Percentiles rank a stretch among this genome's conserved stretches.
Conservation (phyloP, 305 asterid genomes). For the Striga hermonthica region DNA sequence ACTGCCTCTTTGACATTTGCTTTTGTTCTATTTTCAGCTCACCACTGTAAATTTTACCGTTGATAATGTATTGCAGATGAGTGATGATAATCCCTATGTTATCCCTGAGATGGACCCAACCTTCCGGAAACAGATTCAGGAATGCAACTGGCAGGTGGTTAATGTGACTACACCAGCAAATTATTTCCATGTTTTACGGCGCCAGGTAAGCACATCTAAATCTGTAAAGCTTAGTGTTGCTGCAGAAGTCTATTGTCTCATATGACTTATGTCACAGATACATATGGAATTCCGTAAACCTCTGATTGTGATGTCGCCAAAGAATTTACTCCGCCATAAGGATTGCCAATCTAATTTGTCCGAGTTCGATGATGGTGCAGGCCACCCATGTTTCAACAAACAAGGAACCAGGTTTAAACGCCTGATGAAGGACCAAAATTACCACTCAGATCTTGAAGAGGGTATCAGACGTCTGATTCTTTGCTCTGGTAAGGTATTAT, state of each 20-base stretch:
- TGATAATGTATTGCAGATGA: slow-evolving; percentile 61
- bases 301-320: slow-evolving; percentile 90
- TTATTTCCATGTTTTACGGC: slow-evolving; percentile 91
- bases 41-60: slow-evolving; percentile 23
- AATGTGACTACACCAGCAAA: slow-evolving; percentile 96
- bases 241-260: too few species aligned
- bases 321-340: slow-evolving; percentile 94
- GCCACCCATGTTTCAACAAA: slow-evolving; percentile 97
- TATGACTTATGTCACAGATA: too few species aligned
- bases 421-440: slow-evolving; percentile 82
- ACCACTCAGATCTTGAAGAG: slow-evolving; percentile 85
- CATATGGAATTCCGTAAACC: slow-evolving; percentile 97
- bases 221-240: slow-evolving; percentile 22
- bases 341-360: slow-evolving; percentile 89
- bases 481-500: slow-evolving; percentile 99
- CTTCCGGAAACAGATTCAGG: slow-evolving; percentile 85
- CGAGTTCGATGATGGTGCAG: slow-evolving; percentile 91
- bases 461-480: slow-evolving; percentile 86
- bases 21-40: not conserved
- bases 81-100: slow-evolving; percentile 82
- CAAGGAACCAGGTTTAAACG: slow-evolving; percentile 99
- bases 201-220: slow-evolving; percentile 55
- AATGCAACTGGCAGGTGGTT: slow-evolving; percentile 98
- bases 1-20: not conserved
- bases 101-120: slow-evolving; percentile 98